These are phyloP conservation scores for Phytopythium boreale DNA, from an alignment of 352 stramenopile genomes.

Conservation along the genomic window DNA sequence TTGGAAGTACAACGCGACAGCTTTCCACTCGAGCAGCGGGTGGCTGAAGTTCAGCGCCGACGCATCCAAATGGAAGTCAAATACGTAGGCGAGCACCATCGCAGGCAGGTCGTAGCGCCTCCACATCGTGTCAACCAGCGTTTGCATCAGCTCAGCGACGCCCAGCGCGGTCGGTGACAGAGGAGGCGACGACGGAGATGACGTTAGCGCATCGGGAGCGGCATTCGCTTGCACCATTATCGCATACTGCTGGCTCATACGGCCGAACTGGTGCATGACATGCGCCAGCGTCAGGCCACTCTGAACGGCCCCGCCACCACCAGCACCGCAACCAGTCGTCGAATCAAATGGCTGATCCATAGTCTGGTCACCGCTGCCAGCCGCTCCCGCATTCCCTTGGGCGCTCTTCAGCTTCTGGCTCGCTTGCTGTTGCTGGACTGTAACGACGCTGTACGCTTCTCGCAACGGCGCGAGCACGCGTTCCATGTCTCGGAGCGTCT, in stretches of 20 bases:
- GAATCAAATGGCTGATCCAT: not conserved
- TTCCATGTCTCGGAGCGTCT: constrained; percentile 33
- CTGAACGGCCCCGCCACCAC: constrained; percentile 18
- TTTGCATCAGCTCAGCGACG: constrained; percentile 44
- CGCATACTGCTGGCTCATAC: constrained; percentile 70
- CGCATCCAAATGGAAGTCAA: constrained; percentile 76
- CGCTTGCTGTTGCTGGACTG: constrained; percentile 31
- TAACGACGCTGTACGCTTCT: constrained; percentile 63
- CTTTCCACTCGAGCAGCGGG: constrained; percentile 43
- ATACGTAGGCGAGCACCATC: constrained; percentile 75
- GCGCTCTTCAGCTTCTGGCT: constrained; percentile 10
- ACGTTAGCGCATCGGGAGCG: not conserved
- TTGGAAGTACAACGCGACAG: constrained; percentile 61
- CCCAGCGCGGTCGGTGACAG: constrained; percentile 7
- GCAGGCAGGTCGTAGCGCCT: constrained; percentile 65
- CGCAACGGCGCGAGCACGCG: constrained; percentile 49
- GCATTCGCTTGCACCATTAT: constrained; percentile 16
- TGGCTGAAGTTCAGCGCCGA: constrained; percentile 51
- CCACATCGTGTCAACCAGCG: constrained; percentile 62
- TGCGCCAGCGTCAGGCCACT: constrained; percentile 61
- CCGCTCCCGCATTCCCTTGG: not conserved
- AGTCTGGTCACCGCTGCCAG: not conserved
- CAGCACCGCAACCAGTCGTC: not conserved
- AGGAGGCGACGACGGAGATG: constrained; percentile 3
- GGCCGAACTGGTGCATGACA: constrained; percentile 75